Evolutionary conservation across 2,329 filamentous ascomycete species (phyloP).

Genomic region (Exophiala xenobiotica): DNA sequence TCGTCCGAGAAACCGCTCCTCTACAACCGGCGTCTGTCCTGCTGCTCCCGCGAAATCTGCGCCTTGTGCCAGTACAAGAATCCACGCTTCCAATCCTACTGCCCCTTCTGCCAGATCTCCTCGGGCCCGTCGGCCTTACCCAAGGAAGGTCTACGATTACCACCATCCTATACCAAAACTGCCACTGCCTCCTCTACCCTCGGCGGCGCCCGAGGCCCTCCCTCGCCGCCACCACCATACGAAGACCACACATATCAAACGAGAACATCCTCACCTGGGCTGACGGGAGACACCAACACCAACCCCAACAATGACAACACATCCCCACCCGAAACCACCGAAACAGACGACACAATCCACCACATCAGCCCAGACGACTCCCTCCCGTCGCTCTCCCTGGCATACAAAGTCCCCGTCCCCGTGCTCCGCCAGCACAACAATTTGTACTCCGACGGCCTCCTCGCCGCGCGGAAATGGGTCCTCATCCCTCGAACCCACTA

Average conservation of each 20-base stretch:
- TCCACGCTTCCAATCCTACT: slow-evolving; percentile 64
- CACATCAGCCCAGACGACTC: slow-evolving; percentile 72
- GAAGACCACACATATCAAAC: slow-evolving; percentile 6
- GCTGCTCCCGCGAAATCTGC: slow-evolving; percentile 71
- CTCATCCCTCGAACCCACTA: slow-evolving; percentile 71
- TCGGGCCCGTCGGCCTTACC: slow-evolving; percentile 57
- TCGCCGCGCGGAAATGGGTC: slow-evolving; percentile 67
- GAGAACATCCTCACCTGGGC: too few species aligned
- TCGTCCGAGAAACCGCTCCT: slow-evolving; percentile 62
- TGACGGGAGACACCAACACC: too few species aligned
- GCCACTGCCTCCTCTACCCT: background rate
- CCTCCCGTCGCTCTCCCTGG: slow-evolving; percentile 66
- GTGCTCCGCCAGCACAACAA: slow-evolving; percentile 67
- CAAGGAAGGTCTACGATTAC: slow-evolving; percentile 58
- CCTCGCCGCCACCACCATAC: slow-evolving; percentile 17
- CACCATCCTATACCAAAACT: slow-evolving; percentile 33
- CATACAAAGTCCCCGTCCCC: slow-evolving; percentile 66
- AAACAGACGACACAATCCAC: slow-evolving; percentile 63
- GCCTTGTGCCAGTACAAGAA: slow-evolving; percentile 67
- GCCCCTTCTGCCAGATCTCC: slow-evolving; percentile 76
- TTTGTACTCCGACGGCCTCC: slow-evolving; percentile 68
- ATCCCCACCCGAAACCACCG: slow-evolving; percentile 3
- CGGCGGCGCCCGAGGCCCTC: slow-evolving; percentile 2
- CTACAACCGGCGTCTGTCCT: slow-evolving; percentile 62
- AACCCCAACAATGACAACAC: too few species aligned